Evolutionary conservation across 345 rosid genomes (phyloP), one percentile per base, ranked within the genome.

Genomic region (Kernera saxatilis): DNA sequence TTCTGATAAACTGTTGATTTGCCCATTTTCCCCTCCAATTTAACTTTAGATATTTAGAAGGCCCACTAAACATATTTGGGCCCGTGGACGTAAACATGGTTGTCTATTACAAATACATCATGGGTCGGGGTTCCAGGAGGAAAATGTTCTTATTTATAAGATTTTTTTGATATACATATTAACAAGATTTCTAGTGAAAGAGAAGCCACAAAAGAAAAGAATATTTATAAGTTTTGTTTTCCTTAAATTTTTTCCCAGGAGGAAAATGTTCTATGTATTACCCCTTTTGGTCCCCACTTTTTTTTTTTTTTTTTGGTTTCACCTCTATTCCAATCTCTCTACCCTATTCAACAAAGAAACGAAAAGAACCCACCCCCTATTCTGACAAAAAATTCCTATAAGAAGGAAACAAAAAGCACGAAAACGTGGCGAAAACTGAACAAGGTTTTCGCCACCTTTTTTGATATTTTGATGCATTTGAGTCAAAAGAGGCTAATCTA

Each of bases 311-410:
- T 64, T 48, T 49, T 32, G 7, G 19, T 50, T 50, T 66, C 43
- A 17, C 61, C 66, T 45, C 67, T 69, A 57, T 58, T 23, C 66
- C 67, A 59, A 35, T 59, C 40, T 35, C 43, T 19, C 64, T 64
- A 73, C 77, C 71, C 56, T 45, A 44, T 63, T 54, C 40, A 41
- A 8, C 77, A 51, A 61, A 41, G 35, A 62, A 58, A 59, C 40
- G 5, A 64, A 64, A 11, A 32, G 12, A 0, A 5, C 22, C 35
- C 41, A 0, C 58, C 53, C 50, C 49, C 77, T 65, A 65, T n/a
- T 48, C 72, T 73, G 58, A 48, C 51, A 33, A 40, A 72, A 73
- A 57, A 66, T 66, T 73, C 15, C 61, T 66, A 73, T 32, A 39
- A 62, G 22, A 30, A 54, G 9, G 1, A 44, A 64, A 13, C 6